A percentile compares a stretch with the other conserved stretches of the same genome.
Evolutionary conservation across 805 yeast species (phyloP).

Genomic region (Sugiyamaella marilandica): DNA sequence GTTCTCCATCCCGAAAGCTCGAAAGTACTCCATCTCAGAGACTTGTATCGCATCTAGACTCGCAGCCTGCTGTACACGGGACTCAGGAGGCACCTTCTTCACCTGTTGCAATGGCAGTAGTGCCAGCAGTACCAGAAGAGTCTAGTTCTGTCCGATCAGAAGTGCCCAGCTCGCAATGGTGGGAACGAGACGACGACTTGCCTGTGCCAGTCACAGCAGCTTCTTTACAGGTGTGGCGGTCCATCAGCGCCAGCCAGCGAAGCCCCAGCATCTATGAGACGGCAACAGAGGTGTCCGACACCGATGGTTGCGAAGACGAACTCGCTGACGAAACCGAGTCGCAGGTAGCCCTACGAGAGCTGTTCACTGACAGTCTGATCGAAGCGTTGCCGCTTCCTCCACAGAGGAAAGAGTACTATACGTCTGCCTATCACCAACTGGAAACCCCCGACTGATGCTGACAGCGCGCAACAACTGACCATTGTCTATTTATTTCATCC

Average conservation of each 20-base stretch:
- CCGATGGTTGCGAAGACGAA: background rate
- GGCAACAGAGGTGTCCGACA: conserved; percentile 5
- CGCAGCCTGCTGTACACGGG: too few relatives aligned
- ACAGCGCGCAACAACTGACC: too few relatives aligned
- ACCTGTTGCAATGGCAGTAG: too few relatives aligned
- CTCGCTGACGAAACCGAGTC: conserved; percentile 7
- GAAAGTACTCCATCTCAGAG: too few relatives aligned
- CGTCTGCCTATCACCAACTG: background rate
- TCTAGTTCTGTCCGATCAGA: background rate
- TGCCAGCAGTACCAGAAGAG: too few relatives aligned
- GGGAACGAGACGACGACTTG: conserved; percentile 15
- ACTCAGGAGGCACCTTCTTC: too few relatives aligned
- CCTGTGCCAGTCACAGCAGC: background rate
- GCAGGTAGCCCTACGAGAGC: conserved; percentile 9
- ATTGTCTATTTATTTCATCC: too few relatives aligned
- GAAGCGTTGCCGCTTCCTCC: conserved; percentile 29
- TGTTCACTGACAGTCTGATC: conserved; percentile 29
- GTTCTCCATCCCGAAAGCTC: too few relatives aligned
- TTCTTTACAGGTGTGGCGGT: background rate
- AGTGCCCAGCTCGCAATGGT: conserved; percentile 20
- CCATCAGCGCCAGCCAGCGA: background rate
- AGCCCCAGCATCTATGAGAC: background rate
- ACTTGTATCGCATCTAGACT: too few relatives aligned
- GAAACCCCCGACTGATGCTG: background rate
- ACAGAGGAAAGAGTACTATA: conserved; percentile 5